phyloP scores from a whole-genome alignment of 2,329 filamentous ascomycete genomes.

The Fusarium domesticum region DNA sequence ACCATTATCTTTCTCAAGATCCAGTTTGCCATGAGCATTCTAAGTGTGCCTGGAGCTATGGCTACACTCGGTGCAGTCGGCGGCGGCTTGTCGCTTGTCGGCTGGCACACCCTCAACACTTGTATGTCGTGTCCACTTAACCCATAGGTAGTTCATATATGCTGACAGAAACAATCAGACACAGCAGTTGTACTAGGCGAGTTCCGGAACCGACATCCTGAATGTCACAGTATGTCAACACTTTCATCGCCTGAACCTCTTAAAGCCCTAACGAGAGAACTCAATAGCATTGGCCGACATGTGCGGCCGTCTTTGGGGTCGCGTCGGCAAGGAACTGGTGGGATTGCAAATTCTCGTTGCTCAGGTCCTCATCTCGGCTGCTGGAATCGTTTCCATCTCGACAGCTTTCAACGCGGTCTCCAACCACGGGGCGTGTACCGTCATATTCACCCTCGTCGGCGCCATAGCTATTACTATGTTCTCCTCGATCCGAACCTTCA shows the following conservation, averaged over 20 bases:
- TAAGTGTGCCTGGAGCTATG: slow-evolving; percentile 25
- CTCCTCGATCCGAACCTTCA: slow-evolving; percentile 26
- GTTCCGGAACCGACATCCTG: slow-evolving; percentile 26
- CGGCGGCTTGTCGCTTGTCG: slow-evolving; percentile 19
- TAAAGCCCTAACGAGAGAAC: background rate
- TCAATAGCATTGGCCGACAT: slow-evolving; percentile 24
- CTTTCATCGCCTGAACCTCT: background rate
- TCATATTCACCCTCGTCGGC: slow-evolving; percentile 26
- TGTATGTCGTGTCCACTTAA: slow-evolving; percentile 12
- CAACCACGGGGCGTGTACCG: slow-evolving; percentile 27
- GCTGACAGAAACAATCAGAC: slow-evolving; percentile 5
- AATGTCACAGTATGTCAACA: slow-evolving; percentile 23
- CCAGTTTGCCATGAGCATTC: slow-evolving; percentile 27
- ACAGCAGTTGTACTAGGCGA: slow-evolving; percentile 24
- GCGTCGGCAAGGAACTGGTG: slow-evolving; percentile 24
- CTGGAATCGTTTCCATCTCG: slow-evolving; percentile 11
- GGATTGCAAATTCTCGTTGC: slow-evolving; percentile 25
- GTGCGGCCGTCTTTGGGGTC: slow-evolving; percentile 24
- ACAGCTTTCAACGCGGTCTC: slow-evolving; percentile 26
- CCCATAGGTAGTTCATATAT: background rate
- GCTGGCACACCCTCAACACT: slow-evolving; percentile 30
- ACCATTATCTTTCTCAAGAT: slow-evolving; percentile 40
- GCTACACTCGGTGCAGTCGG: slow-evolving; percentile 12
- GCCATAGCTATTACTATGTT: slow-evolving; percentile 23
- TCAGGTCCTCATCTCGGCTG: slow-evolving; percentile 24